phyloP scores from a whole-genome alignment of 345 rosid genomes.

The Hirschfeldia incana region DNA sequence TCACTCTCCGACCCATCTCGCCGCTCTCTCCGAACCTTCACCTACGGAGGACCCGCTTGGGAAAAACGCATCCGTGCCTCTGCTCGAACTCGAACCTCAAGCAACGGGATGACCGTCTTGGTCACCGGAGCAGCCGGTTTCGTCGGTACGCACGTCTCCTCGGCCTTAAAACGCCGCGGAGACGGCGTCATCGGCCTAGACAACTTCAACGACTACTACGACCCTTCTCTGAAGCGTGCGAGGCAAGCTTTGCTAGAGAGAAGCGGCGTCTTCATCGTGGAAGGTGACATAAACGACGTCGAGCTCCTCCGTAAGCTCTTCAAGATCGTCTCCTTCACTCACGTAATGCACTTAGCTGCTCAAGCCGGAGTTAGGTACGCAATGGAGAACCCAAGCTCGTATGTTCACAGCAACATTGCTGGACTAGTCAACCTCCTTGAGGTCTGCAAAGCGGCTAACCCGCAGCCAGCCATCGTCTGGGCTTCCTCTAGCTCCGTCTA shows the following conservation, averaged over 20 bases:
- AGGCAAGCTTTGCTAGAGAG: conserved; percentile 82
- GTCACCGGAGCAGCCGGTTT: conserved; percentile 96
- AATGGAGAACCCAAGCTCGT: conserved; percentile 81
- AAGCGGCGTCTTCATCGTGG: conserved; percentile 72
- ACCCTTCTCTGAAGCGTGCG: conserved; percentile 81
- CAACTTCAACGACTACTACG: conserved; percentile 89
- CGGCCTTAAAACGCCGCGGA: conserved; percentile 79
- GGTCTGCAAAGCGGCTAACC: conserved; percentile 72
- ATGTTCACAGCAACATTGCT: conserved; percentile 84
- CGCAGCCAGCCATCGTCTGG: conserved; percentile 91
- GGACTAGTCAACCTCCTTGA: conserved; percentile 79
- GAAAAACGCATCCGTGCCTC: conserved; percentile 70
- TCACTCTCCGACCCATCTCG: conserved; percentile 73
- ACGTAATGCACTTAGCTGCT: conserved; percentile 92
- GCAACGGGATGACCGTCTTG: conserved; percentile 68
- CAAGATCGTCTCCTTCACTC: conserved; percentile 75
- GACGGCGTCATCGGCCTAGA: conserved; percentile 88
- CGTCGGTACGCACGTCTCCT: conserved; percentile 88
- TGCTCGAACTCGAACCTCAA: conserved; percentile 62
- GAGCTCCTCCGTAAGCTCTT: conserved; percentile 68
- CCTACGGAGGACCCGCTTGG: conserved; percentile 82
- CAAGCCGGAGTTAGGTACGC: conserved; percentile 94
- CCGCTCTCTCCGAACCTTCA: conserved; percentile 68
- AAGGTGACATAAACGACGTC: conserved; percentile 88
- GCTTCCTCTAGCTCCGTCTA: conserved; percentile 89